These are phyloP conservation scores for Pseudogymnoascus destructans DNA, from an alignment of 2,329 filamentous ascomycete species.

Conservation along the genomic window DNA sequence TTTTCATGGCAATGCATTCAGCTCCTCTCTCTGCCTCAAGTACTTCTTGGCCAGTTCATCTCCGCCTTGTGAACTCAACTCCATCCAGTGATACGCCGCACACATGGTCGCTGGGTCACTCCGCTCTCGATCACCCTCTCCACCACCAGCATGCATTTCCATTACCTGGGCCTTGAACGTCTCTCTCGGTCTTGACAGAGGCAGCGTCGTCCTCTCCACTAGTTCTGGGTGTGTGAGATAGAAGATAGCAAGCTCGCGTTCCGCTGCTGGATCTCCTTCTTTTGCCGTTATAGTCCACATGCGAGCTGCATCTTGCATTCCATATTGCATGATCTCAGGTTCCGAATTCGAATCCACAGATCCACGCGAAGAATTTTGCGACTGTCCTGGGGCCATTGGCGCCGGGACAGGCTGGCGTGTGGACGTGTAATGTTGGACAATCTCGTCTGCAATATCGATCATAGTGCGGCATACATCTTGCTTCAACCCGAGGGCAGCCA, in stretches of 20 bases:
- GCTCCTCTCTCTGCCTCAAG: conserved; percentile 46
- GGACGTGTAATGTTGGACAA: conserved; percentile 55
- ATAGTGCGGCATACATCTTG: conserved; percentile 67
- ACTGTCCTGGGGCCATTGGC: neutral
- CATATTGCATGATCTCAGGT: conserved; percentile 44
- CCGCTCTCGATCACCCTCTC: conserved; percentile 44
- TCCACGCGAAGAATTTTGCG: neutral
- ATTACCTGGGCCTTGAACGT: conserved; percentile 85
- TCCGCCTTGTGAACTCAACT: conserved; percentile 70
- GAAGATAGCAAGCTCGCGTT: conserved; percentile 84
- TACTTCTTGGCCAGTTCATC: conserved; percentile 76
- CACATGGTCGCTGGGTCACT: conserved; percentile 86
- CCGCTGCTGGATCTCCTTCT: conserved; percentile 77
- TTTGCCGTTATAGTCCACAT: conserved; percentile 92
- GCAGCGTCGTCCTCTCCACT: conserved; percentile 65
- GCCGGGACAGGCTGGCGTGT: conserved; percentile 34
- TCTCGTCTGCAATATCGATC: conserved; percentile 54
- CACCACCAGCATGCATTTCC: conserved; percentile 45
- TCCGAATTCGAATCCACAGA: conserved; percentile 11
- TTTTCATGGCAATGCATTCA: conserved; percentile 23
- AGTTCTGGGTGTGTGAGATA: conserved; percentile 87
- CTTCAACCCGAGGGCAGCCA: conserved; percentile 82
- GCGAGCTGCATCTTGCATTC: conserved; percentile 65
- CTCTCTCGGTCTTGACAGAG: conserved; percentile 70
- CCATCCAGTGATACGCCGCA: conserved; percentile 95